Base-by-base conservation (phyloP, 2,329 filamentous ascomycete genomes). In the Phyllosticta paracitricarpa region DNA sequence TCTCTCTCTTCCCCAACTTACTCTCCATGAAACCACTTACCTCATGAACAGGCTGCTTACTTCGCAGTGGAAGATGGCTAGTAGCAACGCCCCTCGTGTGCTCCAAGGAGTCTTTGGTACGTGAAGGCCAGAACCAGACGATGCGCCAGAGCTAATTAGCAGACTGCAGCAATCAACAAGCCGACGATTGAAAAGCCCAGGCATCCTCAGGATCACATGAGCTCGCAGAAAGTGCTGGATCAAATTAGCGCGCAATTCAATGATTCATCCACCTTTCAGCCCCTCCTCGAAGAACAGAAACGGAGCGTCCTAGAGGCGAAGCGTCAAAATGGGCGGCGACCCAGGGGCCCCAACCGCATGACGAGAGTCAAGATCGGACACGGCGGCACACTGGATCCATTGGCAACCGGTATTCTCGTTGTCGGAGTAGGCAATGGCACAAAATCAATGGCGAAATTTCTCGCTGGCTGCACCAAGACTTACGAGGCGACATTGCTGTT, bases 401-500 rank as follows among this genome's bases (percentile, higher is more conserved):
- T 97, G 68, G 94, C 94, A 8, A 96, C 92, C 1, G 94, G 94
- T 54, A 89, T 99, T 25, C 82, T 99, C 57, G 91, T 97, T 65
- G 81, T 94, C 6, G 94, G 93, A 61, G 81, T 97, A 58, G 94
- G 93, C 40, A 85, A 83, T 63, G 94, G 90, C 51, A 99, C 94
- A 61, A 99, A 97, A 75, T 78, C 82, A 14, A 82, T 99, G 1
- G 79, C 83, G 51, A 79, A 84, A 40, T 97, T 97, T 72, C 80
- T 97, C 54, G 55, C 24, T 54, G 81, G 84, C 60, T 97, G 94
- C 78, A 95, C 89, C 56, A 99, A 99, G 78, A 88, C 85, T 0
- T 99, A 99, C 75, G 93, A 97, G 75, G 86, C 91, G 0, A 83
- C 91, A 3, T 84, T 97, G 0, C 77, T 97, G 3, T 97, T 99